Percentiles rank a stretch among this genome's conserved stretches.
Conservation (phyloP, 441 rosid genomes). For the Croton setiger region DNA sequence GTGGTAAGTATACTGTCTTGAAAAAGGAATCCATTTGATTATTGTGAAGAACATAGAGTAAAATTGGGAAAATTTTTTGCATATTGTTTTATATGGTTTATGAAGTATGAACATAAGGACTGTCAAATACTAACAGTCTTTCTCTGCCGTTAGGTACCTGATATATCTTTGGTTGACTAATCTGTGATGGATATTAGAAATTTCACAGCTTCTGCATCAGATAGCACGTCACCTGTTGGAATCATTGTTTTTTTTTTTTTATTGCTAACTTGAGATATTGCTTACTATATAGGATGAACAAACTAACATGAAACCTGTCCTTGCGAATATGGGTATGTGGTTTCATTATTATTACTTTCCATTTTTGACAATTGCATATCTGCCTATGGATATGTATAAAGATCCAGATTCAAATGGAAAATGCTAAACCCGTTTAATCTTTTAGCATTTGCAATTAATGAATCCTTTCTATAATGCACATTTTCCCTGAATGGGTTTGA, state of each 20-base stretch:
- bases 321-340: constrained; percentile 43
- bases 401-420: not conserved
- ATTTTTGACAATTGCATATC: not conserved
- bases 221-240: constrained; percentile 32
- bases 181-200: constrained; percentile 34
- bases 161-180: constrained; percentile 26
- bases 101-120: not conserved
- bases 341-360: too few species aligned
- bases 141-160: constrained; percentile 22
- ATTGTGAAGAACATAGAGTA: not conserved
- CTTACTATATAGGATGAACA: constrained; percentile 30
- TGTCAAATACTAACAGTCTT: not conserved
- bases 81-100: not conserved
- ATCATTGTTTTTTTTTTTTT: constrained; percentile 27
- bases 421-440: not conserved
- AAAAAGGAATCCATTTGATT: not conserved
- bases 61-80: not conserved
- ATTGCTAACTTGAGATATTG: constrained; percentile 18
- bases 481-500: not conserved
- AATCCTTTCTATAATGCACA: not conserved
- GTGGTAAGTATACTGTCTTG: constrained; percentile 18
- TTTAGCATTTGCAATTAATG: not conserved
- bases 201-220: constrained; percentile 31
- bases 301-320: constrained; percentile 29
- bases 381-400: not conserved